Base-by-base conservation (phyloP, 441 rosid species). In the Syzygium malaccense region DNA sequence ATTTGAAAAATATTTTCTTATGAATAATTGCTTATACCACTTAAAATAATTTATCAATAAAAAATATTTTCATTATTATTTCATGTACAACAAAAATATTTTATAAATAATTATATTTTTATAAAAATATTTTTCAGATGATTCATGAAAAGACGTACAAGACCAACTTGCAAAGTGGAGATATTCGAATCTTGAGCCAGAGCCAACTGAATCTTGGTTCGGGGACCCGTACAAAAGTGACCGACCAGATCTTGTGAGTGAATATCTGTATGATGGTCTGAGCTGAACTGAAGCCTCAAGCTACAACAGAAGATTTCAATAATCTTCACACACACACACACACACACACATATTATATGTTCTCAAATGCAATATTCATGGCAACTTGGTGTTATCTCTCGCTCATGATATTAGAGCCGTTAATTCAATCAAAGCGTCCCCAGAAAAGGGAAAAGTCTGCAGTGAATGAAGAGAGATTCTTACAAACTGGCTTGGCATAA, bases 1-100 rank as follows among this genome's bases (percentile, higher is more conserved):
- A 64, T 64, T 64, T 64, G 11, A 1, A 62, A 30, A 30, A 8
- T n/a, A n/a, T 6, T 0, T 64, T 64, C 15, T 45, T 45, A 45
- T 45, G 48, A 45, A 45, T 45, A 9, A 45, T 45, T 45, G 10
- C 2, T 45, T 45, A 1, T 45, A 45, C 7, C 0, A 30, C 30
- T 64, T 0, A 0, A 64, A n/a, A 2, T n/a, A 30, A 0, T 64
- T 15, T 15, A 30, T 64, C 5, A 30, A 64, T 2, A 15, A n/a
- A 15, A 30, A 30, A 64, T 62, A 1, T 64, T 64, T 64, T n/a
- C 5, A 7, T 30, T 1, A 30, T 60, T 0, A 11, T 60, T 14
- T 60, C 9, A 2, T 28, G 8, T 13, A 28, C 15, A 1, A 60
- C n/a, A 8, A 28, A 28, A 28, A 13, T 60, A 14, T 28, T 60